Evolutionary conservation across 352 stramenopile species (phyloP).

Genomic region (Globisporangium cylindrosporum): DNA sequence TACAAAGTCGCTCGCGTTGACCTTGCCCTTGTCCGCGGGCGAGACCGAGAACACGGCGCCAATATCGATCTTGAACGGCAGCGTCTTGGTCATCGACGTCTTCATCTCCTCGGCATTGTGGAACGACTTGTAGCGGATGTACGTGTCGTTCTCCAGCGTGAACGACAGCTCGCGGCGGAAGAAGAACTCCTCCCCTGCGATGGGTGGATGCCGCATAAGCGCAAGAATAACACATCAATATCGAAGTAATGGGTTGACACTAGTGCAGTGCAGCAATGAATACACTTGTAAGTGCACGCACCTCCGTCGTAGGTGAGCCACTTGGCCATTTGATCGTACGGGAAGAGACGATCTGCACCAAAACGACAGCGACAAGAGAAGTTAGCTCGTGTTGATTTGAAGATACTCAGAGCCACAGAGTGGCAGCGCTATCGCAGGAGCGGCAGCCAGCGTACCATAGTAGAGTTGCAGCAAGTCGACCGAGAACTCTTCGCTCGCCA

Average conservation of each 20-base stretch:
- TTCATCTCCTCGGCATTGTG: conserved; percentile 86
- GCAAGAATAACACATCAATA: neutral
- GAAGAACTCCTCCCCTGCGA: conserved; percentile 71
- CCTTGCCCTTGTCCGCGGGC: conserved; percentile 82
- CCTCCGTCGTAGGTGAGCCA: conserved; percentile 83
- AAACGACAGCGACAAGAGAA: neutral
- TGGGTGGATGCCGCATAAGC: neutral
- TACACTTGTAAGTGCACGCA: conserved; percentile 16
- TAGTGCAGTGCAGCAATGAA: neutral
- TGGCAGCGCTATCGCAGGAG: neutral
- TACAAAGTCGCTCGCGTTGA: conserved; percentile 84
- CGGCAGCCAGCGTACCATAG: conserved; percentile 49
- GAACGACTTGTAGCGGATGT: conserved; percentile 98
- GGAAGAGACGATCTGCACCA: conserved; percentile 73
- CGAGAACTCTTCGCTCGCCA: conserved; percentile 80
- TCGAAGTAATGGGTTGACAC: neutral
- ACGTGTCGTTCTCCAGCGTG: conserved; percentile 98
- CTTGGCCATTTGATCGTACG: conserved; percentile 81
- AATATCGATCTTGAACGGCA: conserved; percentile 99
- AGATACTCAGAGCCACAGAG: neutral
- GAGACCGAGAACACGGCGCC: conserved; percentile 94
- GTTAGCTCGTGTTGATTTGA: neutral
- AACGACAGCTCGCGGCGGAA: conserved; percentile 97
- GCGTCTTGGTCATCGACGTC: conserved; percentile 85
- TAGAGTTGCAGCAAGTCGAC: conserved; percentile 84